Base-by-base conservation (phyloP, 495 filamentous ascomycete species). In the Tetracladium marchalianum region DNA sequence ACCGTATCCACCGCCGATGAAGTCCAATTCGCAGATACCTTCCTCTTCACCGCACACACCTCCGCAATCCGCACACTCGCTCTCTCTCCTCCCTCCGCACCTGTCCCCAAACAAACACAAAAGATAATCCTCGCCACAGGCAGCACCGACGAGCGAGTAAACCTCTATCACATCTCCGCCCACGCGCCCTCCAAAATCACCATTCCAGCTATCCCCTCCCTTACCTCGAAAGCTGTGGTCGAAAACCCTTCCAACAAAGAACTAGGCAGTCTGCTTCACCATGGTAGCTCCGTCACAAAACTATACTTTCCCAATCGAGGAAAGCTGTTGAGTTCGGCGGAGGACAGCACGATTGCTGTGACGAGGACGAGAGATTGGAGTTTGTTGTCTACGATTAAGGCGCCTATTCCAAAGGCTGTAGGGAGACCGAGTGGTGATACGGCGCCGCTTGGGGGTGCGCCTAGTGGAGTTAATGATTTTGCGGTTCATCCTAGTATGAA, bases 401-500 rank as follows among this genome's bases (percentile, higher is more conserved):
- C 81, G 19, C 92, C 92, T 5, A 78, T 82, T 47, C 87, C 92
- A 6, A 94, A 89, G 65, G 69, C 81, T 12, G 72, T 78, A 41
- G 89, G 90, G 11, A 73, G 87, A 46, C 90, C 92, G 31, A 86
- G 80, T 51, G 90, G 93, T 35, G 92, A 96, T 60, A 96, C 92
- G 5, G 87, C 87, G 1, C 81, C 78, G 11, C 68, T 78, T n/a
- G 92, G 86, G 10, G 85, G 78, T 11, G 76, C 80, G n/a, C 88
- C 90, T 2, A 72, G 80, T n/a, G 92, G 92, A 11, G 77, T 99
- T 38, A 97, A 95, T 57, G 88, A 89, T 59, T 87, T 97, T 66
- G 89, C 93, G 10, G 80, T 97, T 4, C 93, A 99, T 57, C 93
- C 92, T 3, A 89, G 83, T 64, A 85, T 89, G 75, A 97, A 96